Conservation (phyloP, 2,329 filamentous ascomycete species). For the Fusarium sp. region DNA sequence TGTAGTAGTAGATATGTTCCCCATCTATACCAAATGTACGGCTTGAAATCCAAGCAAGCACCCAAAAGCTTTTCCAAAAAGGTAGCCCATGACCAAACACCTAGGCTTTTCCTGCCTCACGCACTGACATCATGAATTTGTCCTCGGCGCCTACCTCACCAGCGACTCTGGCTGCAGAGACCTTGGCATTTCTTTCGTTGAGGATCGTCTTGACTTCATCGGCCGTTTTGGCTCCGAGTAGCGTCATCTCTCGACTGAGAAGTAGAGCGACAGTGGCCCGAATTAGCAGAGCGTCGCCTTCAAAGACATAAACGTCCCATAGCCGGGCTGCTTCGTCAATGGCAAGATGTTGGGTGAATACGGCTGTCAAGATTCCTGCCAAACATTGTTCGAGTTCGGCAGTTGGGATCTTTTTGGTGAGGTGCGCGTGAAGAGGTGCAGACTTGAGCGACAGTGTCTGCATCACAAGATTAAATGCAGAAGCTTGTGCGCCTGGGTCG, state of each 20-base stretch:
- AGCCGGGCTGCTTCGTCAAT: constrained; percentile 78
- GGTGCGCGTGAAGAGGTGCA: constrained; percentile 70
- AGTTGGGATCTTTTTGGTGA: constrained; percentile 62
- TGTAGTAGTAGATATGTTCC: constrained; percentile 38
- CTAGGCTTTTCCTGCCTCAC: constrained; percentile 51
- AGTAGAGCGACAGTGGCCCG: constrained; percentile 77
- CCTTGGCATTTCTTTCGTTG: constrained; percentile 48
- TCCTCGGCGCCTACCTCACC: constrained; percentile 62
- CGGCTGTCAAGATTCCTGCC: constrained; percentile 67
- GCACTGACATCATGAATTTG: constrained; percentile 52
- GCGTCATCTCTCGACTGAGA: constrained; percentile 61
- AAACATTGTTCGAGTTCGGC: constrained; percentile 66
- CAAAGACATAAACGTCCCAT: constrained; percentile 87
- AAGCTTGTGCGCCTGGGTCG: constrained; percentile 74
- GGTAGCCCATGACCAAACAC: constrained; percentile 17
- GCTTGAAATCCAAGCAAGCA: constrained; percentile 22
- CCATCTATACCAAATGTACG: constrained; percentile 47
- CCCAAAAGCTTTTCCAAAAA: constrained; percentile 14
- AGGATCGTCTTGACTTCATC: constrained; percentile 57
- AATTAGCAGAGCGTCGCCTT: constrained; percentile 79
- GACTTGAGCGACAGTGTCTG: constrained; percentile 74
- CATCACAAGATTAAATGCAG: constrained; percentile 76
- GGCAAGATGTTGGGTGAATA: constrained; percentile 72
- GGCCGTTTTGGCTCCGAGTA: constrained; percentile 59
- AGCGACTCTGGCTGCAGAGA: constrained; percentile 50